Evolutionary conservation across 2,329 filamentous ascomycete species (phyloP).

Genomic region (Magnaporthiopsis incrustans): DNA sequence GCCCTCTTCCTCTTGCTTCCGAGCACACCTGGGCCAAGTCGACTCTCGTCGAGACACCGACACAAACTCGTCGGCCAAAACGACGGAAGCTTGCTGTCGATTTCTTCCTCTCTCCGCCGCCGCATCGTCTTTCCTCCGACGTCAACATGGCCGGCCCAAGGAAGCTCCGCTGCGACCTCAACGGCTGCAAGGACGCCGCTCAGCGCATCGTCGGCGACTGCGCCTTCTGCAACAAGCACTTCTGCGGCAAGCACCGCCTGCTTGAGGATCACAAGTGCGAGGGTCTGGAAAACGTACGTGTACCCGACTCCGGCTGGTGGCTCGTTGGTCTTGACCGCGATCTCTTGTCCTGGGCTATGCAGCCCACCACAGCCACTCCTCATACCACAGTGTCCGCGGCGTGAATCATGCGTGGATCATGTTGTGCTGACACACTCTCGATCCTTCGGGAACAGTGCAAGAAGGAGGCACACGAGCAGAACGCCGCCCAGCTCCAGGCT

Average conservation of each 20-base stretch:
- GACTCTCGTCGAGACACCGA: not conserved
- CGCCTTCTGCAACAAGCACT: conserved; percentile 87
- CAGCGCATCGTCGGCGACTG: conserved; percentile 96
- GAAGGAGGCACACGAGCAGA: conserved; percentile 91
- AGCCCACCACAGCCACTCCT: not conserved
- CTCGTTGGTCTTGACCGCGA: conserved; percentile 16
- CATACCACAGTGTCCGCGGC: not conserved
- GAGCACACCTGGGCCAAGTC: no score
- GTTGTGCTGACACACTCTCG: conserved; percentile 25
- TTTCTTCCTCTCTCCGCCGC: not conserved
- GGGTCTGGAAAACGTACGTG: conserved; percentile 76
- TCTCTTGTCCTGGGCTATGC: conserved; percentile 17
- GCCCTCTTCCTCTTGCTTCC: not conserved
- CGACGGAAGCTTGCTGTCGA: not conserved
- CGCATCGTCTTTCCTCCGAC: not conserved
- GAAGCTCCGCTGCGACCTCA: conserved; percentile 78
- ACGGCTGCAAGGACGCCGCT: conserved; percentile 78
- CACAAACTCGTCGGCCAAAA: not conserved
- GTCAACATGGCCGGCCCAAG: not conserved
- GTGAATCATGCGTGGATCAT: not conserved
- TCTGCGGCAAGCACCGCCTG: conserved; percentile 90
- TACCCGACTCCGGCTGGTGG: conserved; percentile 20
- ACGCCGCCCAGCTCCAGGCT: conserved; percentile 82
- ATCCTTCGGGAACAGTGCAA: conserved; percentile 59
- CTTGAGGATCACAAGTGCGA: conserved; percentile 91